phyloP scores from a whole-genome alignment of 768 basidiomycete genomes.

The Suillus sp. region DNA sequence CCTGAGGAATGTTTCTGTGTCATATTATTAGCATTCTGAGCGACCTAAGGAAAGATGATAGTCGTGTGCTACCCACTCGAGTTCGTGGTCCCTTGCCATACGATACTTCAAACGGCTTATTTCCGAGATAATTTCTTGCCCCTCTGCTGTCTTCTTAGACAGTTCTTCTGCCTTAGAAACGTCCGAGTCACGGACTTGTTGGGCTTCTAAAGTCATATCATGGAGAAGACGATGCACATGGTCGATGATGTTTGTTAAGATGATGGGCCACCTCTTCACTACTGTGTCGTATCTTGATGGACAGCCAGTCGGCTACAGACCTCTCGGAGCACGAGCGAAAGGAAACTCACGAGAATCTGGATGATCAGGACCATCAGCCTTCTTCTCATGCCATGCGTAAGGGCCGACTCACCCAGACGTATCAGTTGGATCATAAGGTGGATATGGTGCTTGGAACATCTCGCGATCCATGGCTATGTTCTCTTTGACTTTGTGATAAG shows the following conservation, averaged over 20 bases:
- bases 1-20: conserved; percentile 66
- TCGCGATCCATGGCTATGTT: not conserved
- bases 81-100: conserved; percentile 74
- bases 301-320: not conserved
- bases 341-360: conserved; percentile 63
- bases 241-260: conserved; percentile 81
- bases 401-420: conserved; percentile 51
- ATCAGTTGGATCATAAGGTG: conserved; percentile 77
- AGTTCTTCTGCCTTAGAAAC: conserved; percentile 29
- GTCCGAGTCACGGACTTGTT: conserved; percentile 20
- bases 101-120: conserved; percentile 83
- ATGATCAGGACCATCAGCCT: conserved; percentile 8
- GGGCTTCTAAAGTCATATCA: conserved; percentile 48
- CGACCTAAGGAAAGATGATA: not conserved
- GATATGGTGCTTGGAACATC: conserved; percentile 56
- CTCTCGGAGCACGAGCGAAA: not conserved
- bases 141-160: conserved; percentile 63
- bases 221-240: conserved; percentile 72
- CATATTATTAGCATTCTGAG: not conserved
- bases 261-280: conserved; percentile 78
- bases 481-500: not conserved
- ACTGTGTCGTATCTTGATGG: conserved; percentile 72
- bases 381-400: conserved; percentile 2
- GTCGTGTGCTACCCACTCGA: conserved; percentile 53
- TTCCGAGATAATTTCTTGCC: conserved; percentile 72